Evolutionary conservation across 2,329 filamentous ascomycete species (phyloP).

Genomic region (Penicillium sp.): DNA sequence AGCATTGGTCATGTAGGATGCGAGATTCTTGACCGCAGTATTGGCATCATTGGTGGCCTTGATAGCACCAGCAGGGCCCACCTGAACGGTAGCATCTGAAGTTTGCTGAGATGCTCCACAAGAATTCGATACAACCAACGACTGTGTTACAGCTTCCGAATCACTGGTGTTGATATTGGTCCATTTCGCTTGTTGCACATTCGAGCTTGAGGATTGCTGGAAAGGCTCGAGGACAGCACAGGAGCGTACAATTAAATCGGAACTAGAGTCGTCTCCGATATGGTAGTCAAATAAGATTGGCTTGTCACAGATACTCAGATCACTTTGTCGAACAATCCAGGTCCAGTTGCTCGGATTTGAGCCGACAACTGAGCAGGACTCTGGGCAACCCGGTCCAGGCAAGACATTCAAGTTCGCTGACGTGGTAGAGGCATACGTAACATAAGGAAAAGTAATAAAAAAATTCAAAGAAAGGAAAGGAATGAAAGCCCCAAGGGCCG

Average conservation of each 20-base stretch:
- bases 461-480: neutral
- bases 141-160: neutral
- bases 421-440: neutral
- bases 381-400: neutral
- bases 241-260: neutral
- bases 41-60: neutral
- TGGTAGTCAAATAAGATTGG: neutral
- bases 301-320: neutral
- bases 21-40: neutral
- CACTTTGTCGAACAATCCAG: neutral
- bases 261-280: neutral
- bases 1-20: conserved; percentile 2
- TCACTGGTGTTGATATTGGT: neutral
- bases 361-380: neutral
- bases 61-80: neutral
- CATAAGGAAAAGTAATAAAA: neutral
- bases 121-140: neutral
- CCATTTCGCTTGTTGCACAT: neutral
- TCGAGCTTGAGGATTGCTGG: neutral
- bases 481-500: neutral
- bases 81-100: neutral
- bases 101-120: neutral
- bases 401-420: neutral
- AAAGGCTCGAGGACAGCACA: neutral
- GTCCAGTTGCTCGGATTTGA: neutral